Base-by-base conservation (phyloP, 164 flowering plant genomes). In the Euptelea pleiosperma region DNA sequence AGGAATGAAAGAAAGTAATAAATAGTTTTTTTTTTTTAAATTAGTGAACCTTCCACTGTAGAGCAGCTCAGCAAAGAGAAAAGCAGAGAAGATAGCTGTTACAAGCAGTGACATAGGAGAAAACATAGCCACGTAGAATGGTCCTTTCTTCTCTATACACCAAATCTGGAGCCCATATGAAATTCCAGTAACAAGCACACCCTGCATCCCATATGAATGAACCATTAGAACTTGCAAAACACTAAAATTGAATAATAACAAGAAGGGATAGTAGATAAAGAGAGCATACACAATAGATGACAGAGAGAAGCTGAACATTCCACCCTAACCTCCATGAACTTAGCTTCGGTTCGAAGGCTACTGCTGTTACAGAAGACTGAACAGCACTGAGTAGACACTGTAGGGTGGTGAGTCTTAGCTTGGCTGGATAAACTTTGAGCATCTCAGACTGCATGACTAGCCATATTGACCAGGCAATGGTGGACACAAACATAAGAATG, bases 111-210 rank as follows among this genome's bases (percentile, higher is more conserved):
- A 30, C 26, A 76, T 34, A 35, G 80, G 80, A 7, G 64, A 58
- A 18, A 70, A 73, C 53, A 67, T 57, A 34, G 77, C 67, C 15
- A 37, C 66, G 39, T 67, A 76, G 33, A 76, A 65, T 18, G 77
- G 77, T 1, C 80, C 77, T 29, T 62, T 76, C 69, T 67, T 70
- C 59, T 61, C 70, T 25, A 70, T 60, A 28, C 72, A 68, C 75
- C 75, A 76, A 0, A 67, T 33, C 58, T 64, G 80, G 11, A 73
- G 3, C 62, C 70, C 65, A 40, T 66, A 66, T 28, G 73, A 31
- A 4, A 70, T 18, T 5, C 73, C 73, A 12, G 65, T 73, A 25
- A 76, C 75, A 10, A 70, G 6, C 0, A 69, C 37, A 1, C 80
- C 80, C 80, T 76, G 71, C 60, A 61, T 15, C 8, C 45, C 0